Evolutionary conservation across 1,284 basidiomycete species (phyloP), one percentile per base, ranked within the genome.

Genomic region (Ustilago hordei): DNA sequence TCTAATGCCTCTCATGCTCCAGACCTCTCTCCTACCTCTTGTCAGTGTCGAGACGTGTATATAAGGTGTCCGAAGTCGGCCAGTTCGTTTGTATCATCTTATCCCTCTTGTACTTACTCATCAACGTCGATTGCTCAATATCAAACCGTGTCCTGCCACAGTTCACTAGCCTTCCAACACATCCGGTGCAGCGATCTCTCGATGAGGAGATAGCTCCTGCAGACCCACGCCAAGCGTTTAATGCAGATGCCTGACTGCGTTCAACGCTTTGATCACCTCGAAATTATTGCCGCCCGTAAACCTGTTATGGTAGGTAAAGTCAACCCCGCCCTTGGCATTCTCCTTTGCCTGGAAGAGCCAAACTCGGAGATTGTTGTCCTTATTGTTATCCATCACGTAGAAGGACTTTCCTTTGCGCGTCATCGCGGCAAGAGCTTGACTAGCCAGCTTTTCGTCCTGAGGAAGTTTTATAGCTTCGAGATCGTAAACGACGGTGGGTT

Each of bases 251-350:
- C 39, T 43, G 28, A 31, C 7, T n/a, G n/a, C 19, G 7, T 31
- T 8, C 9, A 19, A 19, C n/a, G 47, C 54, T 6, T 23, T n/a
- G 36, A 55, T 38, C 41, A 64, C 56, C 2, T 13, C 17, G 3
- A 28, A 15, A 17, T 55, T 47, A 36, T n/a, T 43, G 2, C n/a
- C n/a, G 12, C 19, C 39, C 5, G 6, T 23, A n/a, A 57, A 13
- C 35, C 45, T 45, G 3, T 19, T 47, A 28, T n/a, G 52, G 55
- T 61, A 57, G n/a, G 48, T 56, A 32, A 59, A 65, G 17, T 62
- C 23, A 12, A 5, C 17, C 5, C 8, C 50, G 28, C 3, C 3
- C 28, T 36, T 58, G 1, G 0, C 12, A 11, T 48, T 38, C 23
- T 31, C 1, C 19, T 8, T 13, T 4, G 35, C 28, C 6, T 63